Conservation (phyloP, 1,139 yeast genomes). For the Blastobotrys aristatus region DNA sequence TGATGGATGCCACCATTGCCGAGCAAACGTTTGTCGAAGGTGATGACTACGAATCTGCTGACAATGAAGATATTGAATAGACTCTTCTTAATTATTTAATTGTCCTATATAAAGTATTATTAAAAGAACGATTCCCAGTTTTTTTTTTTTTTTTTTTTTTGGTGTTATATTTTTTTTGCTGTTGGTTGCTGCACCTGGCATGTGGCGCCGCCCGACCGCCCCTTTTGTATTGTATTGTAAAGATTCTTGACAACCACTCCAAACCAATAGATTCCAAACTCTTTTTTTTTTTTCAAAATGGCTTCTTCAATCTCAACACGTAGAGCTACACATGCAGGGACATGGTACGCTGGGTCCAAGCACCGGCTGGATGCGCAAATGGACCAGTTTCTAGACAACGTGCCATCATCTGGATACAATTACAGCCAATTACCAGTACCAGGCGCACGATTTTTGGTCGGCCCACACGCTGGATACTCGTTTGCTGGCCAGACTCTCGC, state of each 20-base stretch:
- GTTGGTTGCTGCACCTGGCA: no score
- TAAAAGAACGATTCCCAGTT: not conserved
- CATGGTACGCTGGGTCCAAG: conserved; percentile 67
- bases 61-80: conserved; percentile 23
- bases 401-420: conserved; percentile 26
- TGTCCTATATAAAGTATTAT: not conserved
- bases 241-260: no score
- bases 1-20: conserved; percentile 71
- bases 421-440: conserved; percentile 32
- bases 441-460: conserved; percentile 60
- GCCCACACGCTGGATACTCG: conserved; percentile 87
- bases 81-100: not conserved
- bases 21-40: conserved; percentile 59
- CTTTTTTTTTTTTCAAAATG: no score
- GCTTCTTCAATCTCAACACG: no score
- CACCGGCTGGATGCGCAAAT: conserved; percentile 46
- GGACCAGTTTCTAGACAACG: conserved; percentile 38
- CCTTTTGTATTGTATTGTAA: no score
- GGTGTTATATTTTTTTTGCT: not conserved
- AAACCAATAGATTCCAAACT: no score
- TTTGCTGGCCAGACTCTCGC: conserved; percentile 79
- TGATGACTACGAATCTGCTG: conserved; percentile 51
- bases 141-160: not conserved
- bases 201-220: no score
- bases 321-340: conserved; percentile 82